Evolutionary conservation across 2,329 filamentous ascomycete species (phyloP), one percentile per base, ranked within the genome.

Genomic region (Neofusicoccum ribis): DNA sequence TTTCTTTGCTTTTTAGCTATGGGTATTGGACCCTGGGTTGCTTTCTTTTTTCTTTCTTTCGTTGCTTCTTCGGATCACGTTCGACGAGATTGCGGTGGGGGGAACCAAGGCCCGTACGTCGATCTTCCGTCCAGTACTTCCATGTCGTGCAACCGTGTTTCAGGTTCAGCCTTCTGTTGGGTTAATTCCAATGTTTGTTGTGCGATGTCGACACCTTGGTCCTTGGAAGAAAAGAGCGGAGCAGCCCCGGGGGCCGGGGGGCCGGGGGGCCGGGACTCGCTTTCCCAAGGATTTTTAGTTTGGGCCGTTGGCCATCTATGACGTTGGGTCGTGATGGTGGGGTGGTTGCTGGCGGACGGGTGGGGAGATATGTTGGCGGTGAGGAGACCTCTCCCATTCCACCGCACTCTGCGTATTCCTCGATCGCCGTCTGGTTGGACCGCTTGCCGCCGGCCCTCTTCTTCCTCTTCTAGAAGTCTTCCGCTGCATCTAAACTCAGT

Each of bases 21-120:
- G 37, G 14, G 3, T 39, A 39, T 39, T 39, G 8, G 37, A 39
- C 9, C 14, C 9, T 41, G 17, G 27, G 36, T 56, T 34, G 34
- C 37, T 56, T 34, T 5, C 31, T 43, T 37, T 65, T 36, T 17
- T 23, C 34, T 58, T 27, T 59, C 20, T 15, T 60, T 49, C 23
- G 14, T 65, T 65, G 52, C 43, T 65, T 50, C 34, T 52, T 50
- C 36, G 58, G 58, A 31, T 31, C 51, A 37, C 37, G 37, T 20
- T 39, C 51, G 36, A 43, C 39, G 46, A 23, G 46, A 49, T 14
- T 27, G 27, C 27, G 27, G 27, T 31, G 20, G 20, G 20, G 20
- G 20, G 20, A 20, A 20, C 20, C 20, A 20, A 20, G 20, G 20
- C 20, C 20, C 20, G 20, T 20, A 20, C 20, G 46, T 49, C 46